Base-by-base conservation (phyloP, 768 basidiomycete genomes). In the Collybia mongolica region DNA sequence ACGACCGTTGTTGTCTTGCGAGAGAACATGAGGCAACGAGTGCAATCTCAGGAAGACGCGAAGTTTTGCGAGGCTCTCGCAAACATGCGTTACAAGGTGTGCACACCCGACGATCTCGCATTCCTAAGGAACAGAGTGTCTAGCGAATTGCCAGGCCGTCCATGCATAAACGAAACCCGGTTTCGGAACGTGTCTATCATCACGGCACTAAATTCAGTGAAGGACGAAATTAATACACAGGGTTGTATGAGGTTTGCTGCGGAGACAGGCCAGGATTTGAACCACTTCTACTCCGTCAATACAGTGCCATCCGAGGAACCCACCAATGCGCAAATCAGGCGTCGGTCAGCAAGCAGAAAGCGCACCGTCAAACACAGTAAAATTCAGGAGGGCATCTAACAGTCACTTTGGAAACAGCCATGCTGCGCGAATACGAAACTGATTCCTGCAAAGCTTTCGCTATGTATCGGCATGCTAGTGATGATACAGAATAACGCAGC, bases 11-110 rank as follows among this genome's bases (percentile, higher is more conserved):
- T 69, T 1, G 58, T 57, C 15, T 42, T 63, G 15, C n/a, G 40
- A 1, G 41, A 58, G 51, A 75, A 75, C 49, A 72, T 71, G 71
- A 15, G 68, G 17, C 71, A 72, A 51, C 47, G 37, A 24, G 38
- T 24, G 2, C 53, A 62, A 39, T 56, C 48, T 6, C 0, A 44
- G 17, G 47, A 59, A 1, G 68, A 73, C 56, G 38, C 12, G 0
- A 52, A 57, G 18, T 60, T 73, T 2, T 17, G 69, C 26, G 60
- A 44, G 0, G 65, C 65, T 0, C 44, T 76, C 0, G 63, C 64
- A 23, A 72, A 74, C 54, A 69, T 75, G 73, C 37, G 70, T 23
- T 76, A 72, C 49, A 65, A 62, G n/a, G 57, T 65, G 0, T 77
- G 74, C 54, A 74, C 71, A 1, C 2, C 15, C 1, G 65, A 57